Conservation (phyloP, 225 moss, liverwort and hornwort genomes). For the Anthoceros angustus region DNA sequence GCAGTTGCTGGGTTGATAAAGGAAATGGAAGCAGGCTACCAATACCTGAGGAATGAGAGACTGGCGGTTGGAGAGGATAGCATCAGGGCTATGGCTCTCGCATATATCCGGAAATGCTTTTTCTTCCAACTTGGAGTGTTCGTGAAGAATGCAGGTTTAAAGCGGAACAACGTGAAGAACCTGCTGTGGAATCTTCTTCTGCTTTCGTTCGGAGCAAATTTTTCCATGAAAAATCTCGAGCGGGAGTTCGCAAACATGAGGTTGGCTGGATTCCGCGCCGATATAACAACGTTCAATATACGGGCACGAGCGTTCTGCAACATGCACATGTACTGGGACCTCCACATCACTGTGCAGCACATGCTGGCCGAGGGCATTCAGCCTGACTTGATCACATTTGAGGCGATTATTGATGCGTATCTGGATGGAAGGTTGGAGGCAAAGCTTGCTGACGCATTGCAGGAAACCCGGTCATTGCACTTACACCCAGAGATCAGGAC, state of each 20-base stretch:
- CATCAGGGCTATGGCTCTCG: conserved; percentile 43
- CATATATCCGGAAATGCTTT: conserved; percentile 57
- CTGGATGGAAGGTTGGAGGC: conserved; percentile 37
- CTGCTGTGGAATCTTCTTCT: conserved; percentile 71
- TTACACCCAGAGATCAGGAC: conserved; percentile 39
- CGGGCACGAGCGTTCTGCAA: conserved; percentile 59
- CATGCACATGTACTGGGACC: conserved; percentile 86
- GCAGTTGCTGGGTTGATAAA: conserved; percentile 64
- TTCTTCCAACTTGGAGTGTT: conserved; percentile 72
- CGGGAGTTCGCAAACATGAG: conserved; percentile 66
- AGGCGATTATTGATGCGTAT: conserved; percentile 77
- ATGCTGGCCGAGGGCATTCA: conserved; percentile 62
- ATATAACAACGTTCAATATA: conserved; percentile 73
- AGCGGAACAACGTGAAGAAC: conserved; percentile 37
- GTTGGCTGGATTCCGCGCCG: conserved; percentile 49
- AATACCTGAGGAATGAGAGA: conserved; percentile 31
- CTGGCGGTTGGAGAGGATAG: conserved; percentile 37
- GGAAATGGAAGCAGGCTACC: conserved; percentile 68
- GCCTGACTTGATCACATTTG: conserved; percentile 87
- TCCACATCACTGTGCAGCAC: conserved; percentile 52
- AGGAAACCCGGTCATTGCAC: conserved; percentile 55
- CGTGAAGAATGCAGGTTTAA: conserved; percentile 53
- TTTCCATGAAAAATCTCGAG: conserved; percentile 65
- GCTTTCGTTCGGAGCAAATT: conserved; percentile 79
- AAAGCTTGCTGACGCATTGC: conserved; percentile 52